Evolutionary conservation across 164 flowering plant genomes (phyloP).

Genomic region (Hamamelis virginiana): DNA sequence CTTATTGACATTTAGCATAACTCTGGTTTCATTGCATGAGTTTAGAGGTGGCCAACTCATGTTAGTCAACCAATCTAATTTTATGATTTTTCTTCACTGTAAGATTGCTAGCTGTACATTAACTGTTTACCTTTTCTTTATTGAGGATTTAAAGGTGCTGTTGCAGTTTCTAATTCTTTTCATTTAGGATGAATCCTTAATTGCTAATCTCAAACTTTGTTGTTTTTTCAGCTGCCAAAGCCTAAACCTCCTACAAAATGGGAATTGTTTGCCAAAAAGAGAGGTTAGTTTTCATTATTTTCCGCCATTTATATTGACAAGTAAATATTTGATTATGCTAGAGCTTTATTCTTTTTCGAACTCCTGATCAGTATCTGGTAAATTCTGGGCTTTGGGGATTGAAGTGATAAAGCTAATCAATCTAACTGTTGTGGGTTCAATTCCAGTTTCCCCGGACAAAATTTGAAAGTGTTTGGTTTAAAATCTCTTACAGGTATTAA

Average conservation of each 20-base stretch:
- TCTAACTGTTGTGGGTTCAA: background rate
- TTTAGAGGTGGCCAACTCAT: background rate
- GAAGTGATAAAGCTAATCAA: background rate
- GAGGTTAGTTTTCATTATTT: conserved; percentile 43
- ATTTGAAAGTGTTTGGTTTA: background rate
- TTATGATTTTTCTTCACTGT: background rate
- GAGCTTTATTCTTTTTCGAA: too few species aligned
- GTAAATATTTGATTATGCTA: background rate
- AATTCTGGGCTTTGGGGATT: background rate
- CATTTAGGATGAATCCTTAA: background rate
- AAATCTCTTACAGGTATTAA: conserved; percentile 55
- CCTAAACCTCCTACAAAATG: conserved; percentile 92
- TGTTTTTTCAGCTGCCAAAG: conserved; percentile 66
- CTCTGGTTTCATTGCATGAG: background rate
- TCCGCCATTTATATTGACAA: background rate
- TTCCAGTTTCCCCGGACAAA: background rate
- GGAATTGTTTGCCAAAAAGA: conserved; percentile 81
- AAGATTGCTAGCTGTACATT: background rate
- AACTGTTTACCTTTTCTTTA: background rate
- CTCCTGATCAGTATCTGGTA: too few species aligned
- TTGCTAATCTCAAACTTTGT: background rate
- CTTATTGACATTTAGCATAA: background rate
- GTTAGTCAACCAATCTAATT: background rate
- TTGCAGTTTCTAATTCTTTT: background rate
- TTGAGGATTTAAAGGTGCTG: background rate